Evolutionary conservation across 495 filamentous ascomycete species (phyloP), one percentile per base, ranked within the genome.

Genomic region (Podospora bellae-mahoneyi): DNA sequence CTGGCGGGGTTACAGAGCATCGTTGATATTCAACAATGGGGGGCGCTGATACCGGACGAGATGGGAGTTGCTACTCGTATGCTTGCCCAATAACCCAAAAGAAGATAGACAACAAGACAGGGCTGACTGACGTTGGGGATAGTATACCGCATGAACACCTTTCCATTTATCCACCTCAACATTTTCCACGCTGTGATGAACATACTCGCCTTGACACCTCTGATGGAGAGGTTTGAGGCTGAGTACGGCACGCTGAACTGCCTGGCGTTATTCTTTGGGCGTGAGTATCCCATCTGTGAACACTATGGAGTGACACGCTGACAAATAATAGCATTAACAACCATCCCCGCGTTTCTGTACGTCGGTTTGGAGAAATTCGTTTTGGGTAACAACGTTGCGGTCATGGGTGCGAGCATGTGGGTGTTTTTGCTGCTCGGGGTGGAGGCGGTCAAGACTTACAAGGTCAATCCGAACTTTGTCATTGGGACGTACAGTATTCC

Each of bases 91-190:
- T 10, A 16, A 48, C 5, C 55, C 6, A 4, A 26, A 58, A 58
- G 2, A 58, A 23, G 4, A 58, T 19, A 3, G n/a, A 26, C 64
- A 61, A 26, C 64, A 62, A 56, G 62, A 70, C 61, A 39, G 63
- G 20, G 62, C 64, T 56, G 67, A 68, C 61, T 15, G 3, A 58
- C 6, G 59, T 65, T 60, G 64, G 28, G 20, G 30, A 61, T 77
- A 97, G 94, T 96, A 85, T 92, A 98, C 77, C 91, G 95, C 68
- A 83, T 94, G 19, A 97, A 97, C 74, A 96, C 93, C 10, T 99
- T 91, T 76, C 93, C 94, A 2, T 83, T 99, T 64, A 90, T 98
- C 65, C 95, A 99, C 77, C 73, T 84, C 34, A 88, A 89, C 69
- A 85, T 94, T 78, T 82, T 96, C 67, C 95, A 98, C 76, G 81